Base-by-base conservation (phyloP, 257 asterid genomes). In the Solanum etuberosum region DNA sequence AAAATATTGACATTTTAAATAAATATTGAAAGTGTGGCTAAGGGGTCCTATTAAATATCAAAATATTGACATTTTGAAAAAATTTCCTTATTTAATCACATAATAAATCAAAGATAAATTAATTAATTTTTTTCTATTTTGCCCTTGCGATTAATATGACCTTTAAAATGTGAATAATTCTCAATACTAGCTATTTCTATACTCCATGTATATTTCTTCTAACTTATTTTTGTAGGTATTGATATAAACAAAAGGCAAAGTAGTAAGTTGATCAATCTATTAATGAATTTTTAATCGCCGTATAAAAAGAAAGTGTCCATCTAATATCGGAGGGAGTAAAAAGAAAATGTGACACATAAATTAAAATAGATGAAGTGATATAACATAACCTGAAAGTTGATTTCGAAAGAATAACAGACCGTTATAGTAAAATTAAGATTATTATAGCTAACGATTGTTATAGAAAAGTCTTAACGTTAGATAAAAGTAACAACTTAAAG, bases 201-300 rank as follows among this genome's bases (percentile, higher is more conserved):
- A 40, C 3, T 40, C 13, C 9, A 40, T 40, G 4, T 10, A 40
- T 2, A 40, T 40, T 40, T 40, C 9, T 40, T 40, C 61, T 51
- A 51, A 51, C 61, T 51, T 51, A 51, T 16, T 51, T 46, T 51
- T 2, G 9, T 51, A 51, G 23, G 9, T 9, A 51, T 51, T 51
- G 23, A 16, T 20, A 1, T 51, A 2, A 51, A 51, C 9, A 5
- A 51, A 2, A 1, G 23, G 2, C 0, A 51, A 51, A 51, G 16
- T 16, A 51, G n/a, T 51, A 51, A 51, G 0, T 51, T 51, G 18
- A 16, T 51, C 9, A 16, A 51, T 51, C 0, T 51, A 2, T 16
- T 21, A 16, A 16, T 0, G 0, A 15, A 5, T 51, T 15, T 1
- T 51, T 51, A 51, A 16, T 2, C 0, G 0, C 1, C 0, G 9